Conservation (phyloP, 2,329 filamentous ascomycete species). For the Alternaria solani region DNA sequence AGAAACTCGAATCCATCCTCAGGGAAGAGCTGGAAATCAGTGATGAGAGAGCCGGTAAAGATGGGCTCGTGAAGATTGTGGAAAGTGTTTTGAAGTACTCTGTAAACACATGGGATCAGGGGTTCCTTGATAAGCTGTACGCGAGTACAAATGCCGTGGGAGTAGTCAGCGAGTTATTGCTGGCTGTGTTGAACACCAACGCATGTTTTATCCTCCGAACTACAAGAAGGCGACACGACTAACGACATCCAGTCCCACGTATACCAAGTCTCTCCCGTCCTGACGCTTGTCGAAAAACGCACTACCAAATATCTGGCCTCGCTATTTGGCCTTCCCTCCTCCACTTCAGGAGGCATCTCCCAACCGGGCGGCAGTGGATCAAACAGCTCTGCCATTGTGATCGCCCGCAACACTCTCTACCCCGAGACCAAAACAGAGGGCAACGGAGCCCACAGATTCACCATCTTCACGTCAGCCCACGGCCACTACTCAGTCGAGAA, state of each 20-base stretch:
- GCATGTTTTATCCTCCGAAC: constrained; percentile 48
- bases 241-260: constrained; percentile 72
- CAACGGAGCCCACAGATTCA: constrained; percentile 70
- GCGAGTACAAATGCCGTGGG: constrained; percentile 89
- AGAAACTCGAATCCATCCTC: constrained; percentile 54
- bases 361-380: constrained; percentile 84
- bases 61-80: constrained; percentile 60
- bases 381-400: constrained; percentile 83
- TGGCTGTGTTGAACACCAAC: constrained; percentile 91
- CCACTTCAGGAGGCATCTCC: constrained; percentile 75
- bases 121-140: constrained; percentile 95
- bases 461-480: constrained; percentile 86
- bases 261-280: constrained; percentile 88
- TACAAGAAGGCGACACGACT: not conserved
- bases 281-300: constrained; percentile 87
- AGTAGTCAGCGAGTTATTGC: constrained; percentile 81
- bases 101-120: constrained; percentile 98
- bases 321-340: constrained; percentile 62
- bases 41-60: constrained; percentile 52
- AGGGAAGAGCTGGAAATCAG: constrained; percentile 46
- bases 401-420: constrained; percentile 86
- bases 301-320: constrained; percentile 76
- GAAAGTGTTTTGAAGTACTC: constrained; percentile 79
- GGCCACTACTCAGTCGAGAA: constrained; percentile 97
- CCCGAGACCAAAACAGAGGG: constrained; percentile 79